Evolutionary conservation across 2,329 filamentous ascomycete species (phyloP), one percentile per base, ranked within the genome.

Genomic region (Chrysoporthe cubensis): DNA sequence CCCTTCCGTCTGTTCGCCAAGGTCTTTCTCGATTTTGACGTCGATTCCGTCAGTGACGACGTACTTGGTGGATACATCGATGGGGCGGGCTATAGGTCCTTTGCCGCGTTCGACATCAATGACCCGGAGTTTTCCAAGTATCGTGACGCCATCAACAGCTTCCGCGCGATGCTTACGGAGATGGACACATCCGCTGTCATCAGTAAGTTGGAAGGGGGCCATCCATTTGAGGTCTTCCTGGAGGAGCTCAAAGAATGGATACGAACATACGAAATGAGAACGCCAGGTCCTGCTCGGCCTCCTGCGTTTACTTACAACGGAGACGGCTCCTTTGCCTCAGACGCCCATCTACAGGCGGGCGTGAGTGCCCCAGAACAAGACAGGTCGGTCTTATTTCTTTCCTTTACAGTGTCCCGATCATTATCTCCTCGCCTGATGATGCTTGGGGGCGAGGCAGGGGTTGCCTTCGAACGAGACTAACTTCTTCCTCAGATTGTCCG

Each of bases 11-110:
- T 73, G 13, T 73, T 79, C 37, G 75, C 75, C 21, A 67, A 70
- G 3, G 71, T 75, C 7, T 80, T 81, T 43, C 65, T 70, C 5
- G 64, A 67, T 21, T 18, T 66, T 16, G 62, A 68, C 43, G 13
- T 48, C 34, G 56, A 65, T 14, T 61, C 21, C 26, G 42, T 69
- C 32, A 57, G 50, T 5, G 69, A 72, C 11, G 69, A 71, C 40
- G 43, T 67, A 52, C 59, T 67, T 43, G 44, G 44, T 9, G 50
- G 43, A 6, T 65, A 65, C n/a, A 64, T 72, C 11, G 64, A 70
- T 13, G 65, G 34, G 57, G 72, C 54, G 26, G 69, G 16, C 48
- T 71, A 26, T 69, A 73, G 44, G 62, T 72, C 50, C 64, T 77
- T 60, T 73, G 72, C 60, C 4, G 68, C 66, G 0, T 68, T 70